These are phyloP conservation scores for Colletotrichum tanaceti DNA, from an alignment of 2,329 filamentous ascomycete species.

Conservation along the genomic window DNA sequence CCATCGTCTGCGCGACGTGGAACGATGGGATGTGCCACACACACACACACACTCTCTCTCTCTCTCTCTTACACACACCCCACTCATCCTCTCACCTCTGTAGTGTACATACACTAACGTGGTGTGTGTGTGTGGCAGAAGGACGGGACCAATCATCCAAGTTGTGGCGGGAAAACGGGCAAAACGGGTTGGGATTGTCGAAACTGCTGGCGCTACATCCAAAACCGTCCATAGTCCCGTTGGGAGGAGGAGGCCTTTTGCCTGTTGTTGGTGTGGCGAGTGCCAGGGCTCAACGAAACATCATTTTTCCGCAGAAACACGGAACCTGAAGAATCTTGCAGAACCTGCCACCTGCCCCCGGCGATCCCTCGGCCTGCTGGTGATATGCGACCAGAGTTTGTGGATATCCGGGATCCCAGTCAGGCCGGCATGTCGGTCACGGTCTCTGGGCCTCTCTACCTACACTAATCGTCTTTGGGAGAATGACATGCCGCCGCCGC, in stretches of 20 bases:
- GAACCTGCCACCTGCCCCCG: too few relatives aligned
- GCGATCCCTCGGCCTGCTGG: slow-evolving; percentile 1
- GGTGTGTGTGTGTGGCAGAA: slow-evolving; percentile 11
- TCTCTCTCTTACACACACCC: too few relatives aligned
- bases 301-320: too few relatives aligned
- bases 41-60: slow-evolving; percentile 3
- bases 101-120: too few relatives aligned
- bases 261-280: slow-evolving; percentile 24
- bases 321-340: slow-evolving; percentile 10
- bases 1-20: slow-evolving; percentile 30
- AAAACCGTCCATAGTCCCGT: neutral
- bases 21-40: slow-evolving; percentile 11
- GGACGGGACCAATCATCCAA: slow-evolving; percentile 17
- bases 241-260: too few relatives aligned
- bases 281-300: slow-evolving; percentile 21
- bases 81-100: too few relatives aligned
- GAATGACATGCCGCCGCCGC: slow-evolving; percentile 12
- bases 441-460: too few relatives aligned
- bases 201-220: neutral
- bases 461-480: slow-evolving; percentile 3
- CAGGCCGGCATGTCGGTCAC: too few relatives aligned
- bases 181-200: neutral
- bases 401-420: too few relatives aligned
- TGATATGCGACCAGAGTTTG: slow-evolving; percentile 4
- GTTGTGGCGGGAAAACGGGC: slow-evolving; percentile 25